These are phyloP conservation scores for Pseudogymnoascus verrucosus DNA, from an alignment of 2,329 filamentous ascomycete species.

Conservation along the genomic window DNA sequence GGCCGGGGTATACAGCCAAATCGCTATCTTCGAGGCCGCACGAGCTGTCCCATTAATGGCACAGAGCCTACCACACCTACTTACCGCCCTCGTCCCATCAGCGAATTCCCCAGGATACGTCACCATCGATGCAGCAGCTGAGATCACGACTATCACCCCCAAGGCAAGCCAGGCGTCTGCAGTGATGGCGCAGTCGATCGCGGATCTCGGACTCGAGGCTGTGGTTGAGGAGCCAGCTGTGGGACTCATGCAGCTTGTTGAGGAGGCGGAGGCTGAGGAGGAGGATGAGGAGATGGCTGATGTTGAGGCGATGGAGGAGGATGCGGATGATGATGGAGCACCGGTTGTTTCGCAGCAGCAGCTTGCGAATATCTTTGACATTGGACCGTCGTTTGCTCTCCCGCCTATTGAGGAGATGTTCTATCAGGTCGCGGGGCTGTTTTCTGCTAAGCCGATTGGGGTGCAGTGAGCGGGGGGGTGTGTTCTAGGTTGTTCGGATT, in stretches of 20 bases:
- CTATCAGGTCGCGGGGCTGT: constrained; percentile 59
- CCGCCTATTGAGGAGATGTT: constrained; percentile 70
- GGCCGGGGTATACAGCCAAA: constrained; percentile 32
- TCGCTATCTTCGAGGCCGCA: constrained; percentile 61
- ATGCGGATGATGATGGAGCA: constrained; percentile 42
- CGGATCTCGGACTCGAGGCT: constrained; percentile 41
- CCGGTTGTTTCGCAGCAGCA: constrained; percentile 61
- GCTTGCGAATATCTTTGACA: constrained; percentile 62
- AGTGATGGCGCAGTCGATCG: constrained; percentile 46
- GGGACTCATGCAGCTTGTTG: constrained; percentile 28
- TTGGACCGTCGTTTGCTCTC: constrained; percentile 58
- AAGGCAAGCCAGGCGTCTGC: constrained; percentile 47
- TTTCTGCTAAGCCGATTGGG: constrained; percentile 45
- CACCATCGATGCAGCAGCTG: constrained; percentile 65
- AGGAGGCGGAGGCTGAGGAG: constrained; percentile 18
- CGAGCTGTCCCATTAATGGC: constrained; percentile 51
- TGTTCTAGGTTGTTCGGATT: background rate
- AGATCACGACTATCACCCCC: constrained; percentile 57
- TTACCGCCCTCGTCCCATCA: constrained; percentile 60
- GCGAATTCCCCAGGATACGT: constrained; percentile 63
- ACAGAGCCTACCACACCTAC: constrained; percentile 46
- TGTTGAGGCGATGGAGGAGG: constrained; percentile 31
- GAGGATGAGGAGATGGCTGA: constrained; percentile 28
- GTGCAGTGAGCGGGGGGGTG: background rate
- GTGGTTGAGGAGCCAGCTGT: constrained; percentile 20